Percentiles rank a stretch among this genome's conserved stretches.
phyloP scores from a whole-genome alignment of 331 rosid genomes.

The Pyrus hybrid region DNA sequence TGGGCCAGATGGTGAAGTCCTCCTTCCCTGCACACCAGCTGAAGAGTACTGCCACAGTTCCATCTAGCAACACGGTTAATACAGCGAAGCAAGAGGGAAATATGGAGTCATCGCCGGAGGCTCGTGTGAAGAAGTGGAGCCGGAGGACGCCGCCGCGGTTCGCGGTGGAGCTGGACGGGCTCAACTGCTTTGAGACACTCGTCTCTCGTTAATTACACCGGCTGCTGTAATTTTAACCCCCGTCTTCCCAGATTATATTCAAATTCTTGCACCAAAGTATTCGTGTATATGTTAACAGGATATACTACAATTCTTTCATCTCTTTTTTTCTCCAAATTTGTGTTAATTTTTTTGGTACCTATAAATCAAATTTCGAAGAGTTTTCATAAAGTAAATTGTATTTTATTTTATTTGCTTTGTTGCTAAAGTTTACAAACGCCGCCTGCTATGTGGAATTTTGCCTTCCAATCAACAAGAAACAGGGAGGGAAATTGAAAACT shows the following conservation, averaged over 20 bases:
- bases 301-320: not conserved
- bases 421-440: not conserved
- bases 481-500: not conserved
- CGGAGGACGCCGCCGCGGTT: slow-evolving; percentile 11
- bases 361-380: not conserved
- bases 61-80: not conserved
- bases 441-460: not conserved
- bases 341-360: too few relatives aligned
- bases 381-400: not conserved
- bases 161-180: slow-evolving; percentile 44
- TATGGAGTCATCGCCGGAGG: not conserved
- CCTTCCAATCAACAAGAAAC: not conserved
- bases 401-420: not conserved
- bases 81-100: not conserved
- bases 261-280: not conserved
- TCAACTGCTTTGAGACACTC: slow-evolving; percentile 41
- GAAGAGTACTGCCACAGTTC: not conserved
- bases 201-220: not conserved
- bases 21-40: not conserved
- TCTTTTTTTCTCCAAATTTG: not conserved
- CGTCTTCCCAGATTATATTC: not conserved
- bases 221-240: not conserved
- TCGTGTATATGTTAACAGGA: not conserved
- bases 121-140: not conserved
- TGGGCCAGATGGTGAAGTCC: slow-evolving; percentile 21